A percentile compares a stretch with the other conserved stretches of the same genome.
phyloP scores from a whole-genome alignment of 2,329 filamentous ascomycete species.

The Aureobasidium sp. region DNA sequence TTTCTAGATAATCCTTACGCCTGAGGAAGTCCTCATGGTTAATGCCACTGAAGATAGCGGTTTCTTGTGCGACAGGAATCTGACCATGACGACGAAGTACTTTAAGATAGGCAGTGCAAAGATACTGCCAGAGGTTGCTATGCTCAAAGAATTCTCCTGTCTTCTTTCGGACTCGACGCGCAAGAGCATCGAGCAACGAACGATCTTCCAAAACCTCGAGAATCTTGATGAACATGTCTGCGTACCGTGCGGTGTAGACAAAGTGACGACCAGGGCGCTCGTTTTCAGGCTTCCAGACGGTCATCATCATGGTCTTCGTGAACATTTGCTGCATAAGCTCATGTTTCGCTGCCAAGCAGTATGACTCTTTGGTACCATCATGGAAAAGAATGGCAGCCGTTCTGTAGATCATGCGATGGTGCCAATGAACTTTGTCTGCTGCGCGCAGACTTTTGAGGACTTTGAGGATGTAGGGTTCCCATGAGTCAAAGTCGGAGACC shows the following conservation, averaged over 20 bases:
- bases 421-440: constrained; percentile 91
- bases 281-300: constrained; percentile 89
- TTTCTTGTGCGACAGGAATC: constrained; percentile 55
- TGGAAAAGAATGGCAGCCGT: constrained; percentile 57
- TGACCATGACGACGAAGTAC: constrained; percentile 47
- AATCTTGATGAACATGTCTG: constrained; percentile 69
- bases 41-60: constrained; percentile 55
- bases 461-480: constrained; percentile 55
- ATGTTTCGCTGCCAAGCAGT: constrained; percentile 57
- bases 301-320: constrained; percentile 89
- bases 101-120: constrained; percentile 49
- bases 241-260: constrained; percentile 82
- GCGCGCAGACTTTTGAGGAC: constrained; percentile 51
- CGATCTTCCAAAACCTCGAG: constrained; percentile 69
- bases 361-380: constrained; percentile 40
- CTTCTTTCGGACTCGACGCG: constrained; percentile 73
- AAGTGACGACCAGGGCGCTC: constrained; percentile 81
- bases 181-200: constrained; percentile 64
- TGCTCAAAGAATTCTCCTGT: constrained; percentile 65
- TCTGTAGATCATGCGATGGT: constrained; percentile 80
- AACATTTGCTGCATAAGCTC: constrained; percentile 79
- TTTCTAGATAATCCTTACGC: constrained; percentile 51
- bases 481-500: constrained; percentile 43
- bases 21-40: constrained; percentile 57
- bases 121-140: constrained; percentile 53